A percentile compares a stretch with the other conserved stretches of the same genome.
These are phyloP conservation scores for Zea luxurians DNA, from an alignment of 176 grass and related monocot species.

Conservation along the genomic window DNA sequence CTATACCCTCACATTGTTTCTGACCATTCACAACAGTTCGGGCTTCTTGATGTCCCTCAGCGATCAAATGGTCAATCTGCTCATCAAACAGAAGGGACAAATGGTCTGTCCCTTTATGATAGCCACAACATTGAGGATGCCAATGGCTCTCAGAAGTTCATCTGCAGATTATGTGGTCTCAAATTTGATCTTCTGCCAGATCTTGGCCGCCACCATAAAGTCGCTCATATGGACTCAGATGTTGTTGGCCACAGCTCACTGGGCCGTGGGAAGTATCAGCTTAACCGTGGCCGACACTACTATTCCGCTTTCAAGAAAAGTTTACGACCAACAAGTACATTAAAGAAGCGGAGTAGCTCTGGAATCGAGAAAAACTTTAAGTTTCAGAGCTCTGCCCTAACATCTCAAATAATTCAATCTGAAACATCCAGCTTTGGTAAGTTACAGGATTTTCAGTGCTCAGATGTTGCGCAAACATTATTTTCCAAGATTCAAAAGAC, in stretches of 20 bases:
- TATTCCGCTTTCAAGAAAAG: conserved; percentile 79
- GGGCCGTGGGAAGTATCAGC: conserved; percentile 77
- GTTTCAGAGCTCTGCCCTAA: conserved; percentile 42
- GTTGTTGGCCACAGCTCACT: conserved; percentile 43
- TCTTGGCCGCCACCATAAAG: conserved; percentile 78
- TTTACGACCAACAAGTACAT: conserved; percentile 49
- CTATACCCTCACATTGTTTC: conserved; percentile 93
- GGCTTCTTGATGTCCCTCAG: conserved; percentile 51
- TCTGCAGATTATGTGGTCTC: conserved; percentile 72
- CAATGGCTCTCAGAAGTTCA: conserved; percentile 60
- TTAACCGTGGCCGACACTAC: conserved; percentile 74
- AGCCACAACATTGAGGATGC: conserved; percentile 46
- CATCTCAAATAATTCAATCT: conserved; percentile 43
- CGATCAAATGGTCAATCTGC: conserved; percentile 45
- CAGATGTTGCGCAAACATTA: conserved; percentile 64
- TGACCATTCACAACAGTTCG: conserved; percentile 72
- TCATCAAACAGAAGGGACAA: conserved; percentile 48
- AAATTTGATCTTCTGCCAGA: conserved; percentile 80
- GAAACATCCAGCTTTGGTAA: conserved; percentile 61
- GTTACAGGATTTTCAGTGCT: conserved; percentile 67
- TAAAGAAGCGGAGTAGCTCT: conserved; percentile 61
- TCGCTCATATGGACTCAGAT: conserved; percentile 64
- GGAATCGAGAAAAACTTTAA: conserved; percentile 58
- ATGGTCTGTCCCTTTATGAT: conserved; percentile 38
- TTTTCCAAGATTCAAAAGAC: conserved; percentile 88